Evolutionary conservation across 768 basidiomycete species (phyloP).

Genomic region (Panaeolus cyanescens): DNA sequence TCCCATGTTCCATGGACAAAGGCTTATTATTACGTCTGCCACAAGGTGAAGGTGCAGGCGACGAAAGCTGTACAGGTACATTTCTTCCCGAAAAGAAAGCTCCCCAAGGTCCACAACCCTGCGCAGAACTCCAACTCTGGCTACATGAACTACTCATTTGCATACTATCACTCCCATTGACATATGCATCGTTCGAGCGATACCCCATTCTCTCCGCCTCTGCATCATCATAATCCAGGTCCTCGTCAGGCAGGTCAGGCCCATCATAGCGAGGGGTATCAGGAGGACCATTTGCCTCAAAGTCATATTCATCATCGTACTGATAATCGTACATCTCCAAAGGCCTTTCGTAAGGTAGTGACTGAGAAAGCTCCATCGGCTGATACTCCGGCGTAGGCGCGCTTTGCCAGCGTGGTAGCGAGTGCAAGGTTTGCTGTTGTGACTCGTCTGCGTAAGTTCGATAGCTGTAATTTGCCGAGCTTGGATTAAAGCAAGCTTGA

Average conservation of each 20-base stretch:
- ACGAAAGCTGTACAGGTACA: not conserved
- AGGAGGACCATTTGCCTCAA: not conserved
- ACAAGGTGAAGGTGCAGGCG: not conserved
- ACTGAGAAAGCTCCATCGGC: not conserved
- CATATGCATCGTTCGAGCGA: too few species aligned
- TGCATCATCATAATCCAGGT: too few species aligned
- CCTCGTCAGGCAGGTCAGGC: not conserved
- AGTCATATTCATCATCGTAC: not conserved
- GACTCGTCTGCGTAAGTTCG: too few species aligned
- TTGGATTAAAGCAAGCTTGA: too few species aligned
- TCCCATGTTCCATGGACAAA: not conserved
- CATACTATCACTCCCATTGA: too few species aligned
- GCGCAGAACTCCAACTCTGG: too few species aligned
- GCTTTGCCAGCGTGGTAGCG: not conserved
- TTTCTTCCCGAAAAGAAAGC: not conserved
- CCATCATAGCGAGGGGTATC: not conserved
- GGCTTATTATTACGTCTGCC: not conserved
- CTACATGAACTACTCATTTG: too few species aligned
- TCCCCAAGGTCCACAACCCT: not conserved
- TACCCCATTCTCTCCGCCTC: too few species aligned
- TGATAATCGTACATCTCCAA: not conserved
- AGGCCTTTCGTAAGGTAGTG: not conserved
- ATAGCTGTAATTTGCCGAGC: not conserved
- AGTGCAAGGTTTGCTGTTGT: too few species aligned
- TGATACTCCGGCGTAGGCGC: not conserved